Conservation (phyloP, 2,329 filamentous ascomycete species). For the Arthrocladium fulminans region DNA sequence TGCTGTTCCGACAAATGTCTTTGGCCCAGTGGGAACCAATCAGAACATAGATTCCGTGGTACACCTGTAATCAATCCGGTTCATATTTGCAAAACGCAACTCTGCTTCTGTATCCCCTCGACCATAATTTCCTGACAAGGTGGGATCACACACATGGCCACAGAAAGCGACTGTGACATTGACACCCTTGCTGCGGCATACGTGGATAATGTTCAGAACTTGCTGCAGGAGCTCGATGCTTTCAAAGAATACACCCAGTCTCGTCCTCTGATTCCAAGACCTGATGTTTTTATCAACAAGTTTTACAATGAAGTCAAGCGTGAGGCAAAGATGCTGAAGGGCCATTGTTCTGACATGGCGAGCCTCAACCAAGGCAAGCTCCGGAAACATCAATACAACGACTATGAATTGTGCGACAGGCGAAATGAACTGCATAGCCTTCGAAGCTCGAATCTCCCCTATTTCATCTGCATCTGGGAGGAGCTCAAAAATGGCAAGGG, state of each 20-base stretch:
- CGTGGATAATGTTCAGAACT: too few relatives aligned
- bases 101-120: too few relatives aligned
- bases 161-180: too few relatives aligned
- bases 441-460: constrained; percentile 1
- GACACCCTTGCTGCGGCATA: too few relatives aligned
- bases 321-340: not conserved
- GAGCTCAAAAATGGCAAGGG: not conserved
- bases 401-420: not conserved
- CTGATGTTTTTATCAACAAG: constrained; percentile 22
- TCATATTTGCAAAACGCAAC: too few relatives aligned
- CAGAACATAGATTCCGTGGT: too few relatives aligned
- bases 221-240: constrained; percentile 8
- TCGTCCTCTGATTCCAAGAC: not conserved
- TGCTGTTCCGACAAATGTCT: too few relatives aligned
- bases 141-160: too few relatives aligned
- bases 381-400: too few relatives aligned
- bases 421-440: constrained; percentile 8
- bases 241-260: not conserved
- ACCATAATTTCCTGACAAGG: too few relatives aligned
- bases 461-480: not conserved
- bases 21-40: too few relatives aligned
- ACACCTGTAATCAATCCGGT: too few relatives aligned
- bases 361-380: not conserved
- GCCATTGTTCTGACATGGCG: not conserved
- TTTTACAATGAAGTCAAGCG: not conserved